Evolutionary conservation across 1,139 yeast species (phyloP), one percentile per base, ranked within the genome.

Genomic region (Lizanozyma gosingica): DNA sequence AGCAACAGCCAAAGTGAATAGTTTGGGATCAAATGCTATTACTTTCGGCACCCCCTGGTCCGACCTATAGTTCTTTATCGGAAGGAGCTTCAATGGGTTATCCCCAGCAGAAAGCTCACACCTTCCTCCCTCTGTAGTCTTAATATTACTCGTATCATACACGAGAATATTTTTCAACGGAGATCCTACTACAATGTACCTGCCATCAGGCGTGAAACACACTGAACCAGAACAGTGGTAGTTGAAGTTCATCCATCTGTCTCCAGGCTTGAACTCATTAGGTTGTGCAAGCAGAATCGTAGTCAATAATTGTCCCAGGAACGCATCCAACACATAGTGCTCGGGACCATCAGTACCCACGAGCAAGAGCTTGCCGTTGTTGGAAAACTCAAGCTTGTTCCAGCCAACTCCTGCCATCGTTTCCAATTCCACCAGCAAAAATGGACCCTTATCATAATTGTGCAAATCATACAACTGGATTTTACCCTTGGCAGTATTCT

Each of bases 171-270:
- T 65, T 3, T 76, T 73, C 41, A 76, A 76, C 3, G 82, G 78
- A 4, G 80, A 67, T 33, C 86, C 94, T 1, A 78, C 77, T 36
- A 84, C 57, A 1, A 83, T 81, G 54, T 64, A 83, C 44, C 77
- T 69, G 2, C 95, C 96, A 60, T 90, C 94, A 2, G 95, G 92
- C 0, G 94, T 68, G 47, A 86, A 81, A 29, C 86, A 71, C 3
- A 78, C 71, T n/a, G 82, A 65, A 1, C 84, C 85, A 0, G 77
- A 63, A 44, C 68, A 69, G 35, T 80, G 78, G 51, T 75, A 78
- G 37, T 66, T 67, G 43, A 55, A 57, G 2, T 49, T 45, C 49
- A 62, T 55, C 57, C 62, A 56, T 22, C 29, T 6, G 32, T 52
- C 47, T 9, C 52, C 50, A 3, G 29, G 29, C 11, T 39, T 38